phyloP scores from a whole-genome alignment of 352 stramenopile genomes.

The Blastocystis sp. region DNA sequence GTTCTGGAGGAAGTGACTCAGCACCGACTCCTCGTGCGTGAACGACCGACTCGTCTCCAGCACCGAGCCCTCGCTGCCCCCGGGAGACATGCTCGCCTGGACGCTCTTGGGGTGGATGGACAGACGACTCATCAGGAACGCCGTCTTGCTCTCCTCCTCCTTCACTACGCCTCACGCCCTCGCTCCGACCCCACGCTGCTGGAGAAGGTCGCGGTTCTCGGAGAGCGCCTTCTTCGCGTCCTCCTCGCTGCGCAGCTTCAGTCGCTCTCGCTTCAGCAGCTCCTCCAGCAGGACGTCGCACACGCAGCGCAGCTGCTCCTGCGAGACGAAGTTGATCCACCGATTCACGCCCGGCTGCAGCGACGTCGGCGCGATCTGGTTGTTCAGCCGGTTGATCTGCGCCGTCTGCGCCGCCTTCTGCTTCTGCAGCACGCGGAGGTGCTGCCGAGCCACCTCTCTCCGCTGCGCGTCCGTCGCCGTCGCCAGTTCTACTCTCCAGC shows the following conservation, averaged over 20 bases:
- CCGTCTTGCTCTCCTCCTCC: constrained; percentile 10
- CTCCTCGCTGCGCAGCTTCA: not conserved
- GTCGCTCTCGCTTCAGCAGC: not conserved
- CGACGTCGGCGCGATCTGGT: not conserved
- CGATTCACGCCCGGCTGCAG: not conserved
- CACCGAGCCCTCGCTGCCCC: not conserved
- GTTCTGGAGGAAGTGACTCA: constrained; percentile 31
- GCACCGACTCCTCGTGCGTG: not conserved
- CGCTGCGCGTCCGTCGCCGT: not conserved
- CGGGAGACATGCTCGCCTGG: not conserved
- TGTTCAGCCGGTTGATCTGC: constrained; percentile 25
- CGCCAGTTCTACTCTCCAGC: not conserved
- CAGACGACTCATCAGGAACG: constrained; percentile 41
- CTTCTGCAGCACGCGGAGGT: not conserved
- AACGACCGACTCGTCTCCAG: not conserved
- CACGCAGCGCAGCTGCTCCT: constrained; percentile 37
- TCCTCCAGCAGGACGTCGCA: constrained; percentile 28
- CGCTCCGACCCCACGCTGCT: not conserved
- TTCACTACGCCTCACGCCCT: not conserved
- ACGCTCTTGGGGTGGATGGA: not conserved
- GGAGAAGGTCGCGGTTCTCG: constrained; percentile 31
- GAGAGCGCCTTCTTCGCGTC: not conserved
- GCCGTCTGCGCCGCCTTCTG: constrained; percentile 32
- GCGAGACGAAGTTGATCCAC: constrained; percentile 1
- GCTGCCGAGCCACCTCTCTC: not conserved